A percentile compares a stretch with the other conserved stretches of the same genome.
phyloP scores from a whole-genome alignment of 495 filamentous ascomycete species.

The Podospora anserina region DNA sequence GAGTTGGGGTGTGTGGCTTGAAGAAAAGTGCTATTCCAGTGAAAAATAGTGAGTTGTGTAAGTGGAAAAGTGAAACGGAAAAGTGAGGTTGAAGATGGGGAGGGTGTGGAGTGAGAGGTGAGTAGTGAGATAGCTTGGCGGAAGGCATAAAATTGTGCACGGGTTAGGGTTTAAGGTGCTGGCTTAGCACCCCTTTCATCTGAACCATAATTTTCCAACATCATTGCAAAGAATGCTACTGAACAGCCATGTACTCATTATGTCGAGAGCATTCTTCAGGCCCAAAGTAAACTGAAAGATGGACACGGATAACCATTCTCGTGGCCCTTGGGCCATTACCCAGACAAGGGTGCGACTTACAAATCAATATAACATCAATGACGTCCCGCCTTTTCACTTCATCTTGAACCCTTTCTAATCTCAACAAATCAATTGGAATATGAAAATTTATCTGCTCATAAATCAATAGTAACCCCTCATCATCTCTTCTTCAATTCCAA shows the following conservation, averaged over 20 bases:
- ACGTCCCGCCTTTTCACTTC: neutral
- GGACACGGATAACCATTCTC: neutral
- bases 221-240: neutral
- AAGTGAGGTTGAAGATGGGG: constrained; percentile 3
- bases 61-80: neutral
- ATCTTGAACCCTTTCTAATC: neutral
- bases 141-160: neutral
- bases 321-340: neutral
- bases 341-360: neutral
- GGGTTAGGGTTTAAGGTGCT: neutral
- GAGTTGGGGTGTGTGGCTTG: neutral
- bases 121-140: constrained; percentile 1
- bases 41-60: neutral
- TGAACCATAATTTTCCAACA: neutral
- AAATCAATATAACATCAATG: neutral
- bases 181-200: neutral
- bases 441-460: neutral
- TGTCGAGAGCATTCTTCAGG: neutral
- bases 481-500: neutral
- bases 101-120: neutral
- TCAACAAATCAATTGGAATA: neutral
- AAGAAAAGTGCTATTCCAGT: neutral
- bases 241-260: neutral
- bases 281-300: neutral
- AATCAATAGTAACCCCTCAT: neutral